A percentile compares a stretch with the other conserved stretches of the same genome.
Evolutionary conservation across 1,139 yeast species (phyloP).

Genomic region (Schizosaccharomyces versatilis): DNA sequence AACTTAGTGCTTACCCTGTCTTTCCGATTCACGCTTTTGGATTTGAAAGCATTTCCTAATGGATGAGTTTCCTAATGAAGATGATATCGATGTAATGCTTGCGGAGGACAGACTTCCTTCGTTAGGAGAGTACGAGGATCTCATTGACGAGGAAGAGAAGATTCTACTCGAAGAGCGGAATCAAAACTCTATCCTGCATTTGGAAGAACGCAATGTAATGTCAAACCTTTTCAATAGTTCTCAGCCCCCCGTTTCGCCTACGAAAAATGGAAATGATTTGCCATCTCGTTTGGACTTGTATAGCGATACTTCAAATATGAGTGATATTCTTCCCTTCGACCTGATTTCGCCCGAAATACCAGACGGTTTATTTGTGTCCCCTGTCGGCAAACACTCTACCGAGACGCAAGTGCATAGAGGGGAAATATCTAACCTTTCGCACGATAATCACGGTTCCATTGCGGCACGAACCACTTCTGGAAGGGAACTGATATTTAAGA

Average conservation of each 20-base stretch:
- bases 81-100: neutral
- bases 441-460: too few relatives aligned
- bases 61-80: neutral
- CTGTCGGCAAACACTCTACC: too few relatives aligned
- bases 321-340: too few relatives aligned
- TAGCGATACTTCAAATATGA: neutral
- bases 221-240: neutral
- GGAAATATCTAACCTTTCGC: too few relatives aligned
- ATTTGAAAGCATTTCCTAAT: neutral
- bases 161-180: neutral
- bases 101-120: neutral
- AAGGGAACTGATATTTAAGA: too few relatives aligned
- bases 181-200: neutral
- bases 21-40: too few relatives aligned
- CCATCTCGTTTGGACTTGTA: slow-evolving; percentile 2
- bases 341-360: too few relatives aligned
- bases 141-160: neutral
- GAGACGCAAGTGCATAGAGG: too few relatives aligned
- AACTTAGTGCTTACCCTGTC: too few relatives aligned
- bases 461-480: too few relatives aligned
- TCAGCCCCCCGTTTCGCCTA: neutral
- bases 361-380: too few relatives aligned
- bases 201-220: neutral
- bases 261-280: neutral
- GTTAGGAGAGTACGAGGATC: neutral